Base-by-base conservation (phyloP, 2,329 filamentous ascomycete genomes). In the Harringtonia aguacate region DNA sequence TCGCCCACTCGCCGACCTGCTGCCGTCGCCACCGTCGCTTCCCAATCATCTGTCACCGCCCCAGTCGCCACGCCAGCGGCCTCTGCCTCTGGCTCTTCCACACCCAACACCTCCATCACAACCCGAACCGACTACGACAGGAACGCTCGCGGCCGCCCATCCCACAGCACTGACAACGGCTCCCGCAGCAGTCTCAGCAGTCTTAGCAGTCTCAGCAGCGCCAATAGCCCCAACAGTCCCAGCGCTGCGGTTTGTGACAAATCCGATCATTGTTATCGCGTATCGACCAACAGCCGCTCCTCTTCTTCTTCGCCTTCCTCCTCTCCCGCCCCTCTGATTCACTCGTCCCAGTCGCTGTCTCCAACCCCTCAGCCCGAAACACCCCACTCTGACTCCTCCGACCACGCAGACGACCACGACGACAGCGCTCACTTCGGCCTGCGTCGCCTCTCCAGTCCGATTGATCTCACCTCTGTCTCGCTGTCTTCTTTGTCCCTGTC, bases 321-420 rank as follows among this genome's bases (percentile, higher is more conserved):
- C 8, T 56, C 60, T 47, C 59, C 59, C 37, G 55, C 53, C n/a
- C 58, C 58, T 29, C 51, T 55, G 43, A 52, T 56, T 47, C 53
- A 58, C 46, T 53, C 56, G 39, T 61, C 60, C 35, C 56, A 53
- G 41, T 63, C 62, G 43, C 57, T 58, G 18, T 62, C 61, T 24
- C 57, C 65, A 43, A 65, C 66, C 49, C 65, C 68, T 46, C 66
- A 68, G 52, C 67, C 67, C 45, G 58, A 61, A 46, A 70, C 68
- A 31, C 67, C 68, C 50, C 59, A 57, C 53, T 62, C 63, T 49
- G 55, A 58, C 46, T 52, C 52, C 43, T 50, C 51, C 52, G 52
- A 48, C 51, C 52, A 50, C 48, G 44, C 51, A 52, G 52, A 48
- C 51, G 52, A 50, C 48, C 43, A 48, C 45, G 36, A 34, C 37